Evolutionary conservation across 139 green algal genomes (phyloP).

Genomic region (Chlamydomonas asymmetrica): DNA sequence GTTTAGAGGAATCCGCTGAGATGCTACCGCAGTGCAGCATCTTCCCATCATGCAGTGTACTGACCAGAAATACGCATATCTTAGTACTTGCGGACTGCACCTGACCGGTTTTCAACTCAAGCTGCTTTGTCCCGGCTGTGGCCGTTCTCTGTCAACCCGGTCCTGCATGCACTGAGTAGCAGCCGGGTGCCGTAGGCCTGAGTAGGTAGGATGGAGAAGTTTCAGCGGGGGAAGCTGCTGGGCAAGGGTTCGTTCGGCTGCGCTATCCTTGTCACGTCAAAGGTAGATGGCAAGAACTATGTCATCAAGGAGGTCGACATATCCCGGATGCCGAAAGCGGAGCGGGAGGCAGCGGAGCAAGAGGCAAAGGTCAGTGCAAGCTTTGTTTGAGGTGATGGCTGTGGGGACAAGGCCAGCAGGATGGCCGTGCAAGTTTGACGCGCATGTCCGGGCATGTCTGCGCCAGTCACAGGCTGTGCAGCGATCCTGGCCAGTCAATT

Average conservation of each 20-base stretch:
- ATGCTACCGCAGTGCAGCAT: too few relatives aligned
- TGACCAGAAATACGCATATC: background rate
- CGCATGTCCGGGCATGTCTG: too few relatives aligned
- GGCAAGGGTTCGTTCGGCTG: slow-evolving; percentile 70
- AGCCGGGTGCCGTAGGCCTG: background rate
- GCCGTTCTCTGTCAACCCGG: background rate
- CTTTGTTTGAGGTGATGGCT: too few relatives aligned
- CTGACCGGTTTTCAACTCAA: background rate
- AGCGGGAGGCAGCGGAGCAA: slow-evolving; percentile 59
- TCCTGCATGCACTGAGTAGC: too few relatives aligned
- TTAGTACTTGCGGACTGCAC: background rate
- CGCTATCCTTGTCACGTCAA: slow-evolving; percentile 57
- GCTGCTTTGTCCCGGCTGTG: background rate
- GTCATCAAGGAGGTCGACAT: slow-evolving; percentile 83
- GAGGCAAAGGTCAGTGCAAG: slow-evolving; percentile 76
- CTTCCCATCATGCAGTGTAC: too few relatives aligned
- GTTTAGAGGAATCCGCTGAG: too few relatives aligned
- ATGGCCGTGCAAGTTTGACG: too few relatives aligned
- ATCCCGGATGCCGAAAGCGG: slow-evolving; percentile 55
- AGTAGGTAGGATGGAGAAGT: slow-evolving; percentile 46
- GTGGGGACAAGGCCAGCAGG: too few relatives aligned
- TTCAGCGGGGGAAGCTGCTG: slow-evolving; percentile 49
- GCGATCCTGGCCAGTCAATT: too few relatives aligned
- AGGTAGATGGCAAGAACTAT: slow-evolving; percentile 63
- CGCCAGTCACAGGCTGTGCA: too few relatives aligned